Evolutionary conservation across 148 eudicot genomes (phyloP).

Genomic region (Chenopodium berlandieri): DNA sequence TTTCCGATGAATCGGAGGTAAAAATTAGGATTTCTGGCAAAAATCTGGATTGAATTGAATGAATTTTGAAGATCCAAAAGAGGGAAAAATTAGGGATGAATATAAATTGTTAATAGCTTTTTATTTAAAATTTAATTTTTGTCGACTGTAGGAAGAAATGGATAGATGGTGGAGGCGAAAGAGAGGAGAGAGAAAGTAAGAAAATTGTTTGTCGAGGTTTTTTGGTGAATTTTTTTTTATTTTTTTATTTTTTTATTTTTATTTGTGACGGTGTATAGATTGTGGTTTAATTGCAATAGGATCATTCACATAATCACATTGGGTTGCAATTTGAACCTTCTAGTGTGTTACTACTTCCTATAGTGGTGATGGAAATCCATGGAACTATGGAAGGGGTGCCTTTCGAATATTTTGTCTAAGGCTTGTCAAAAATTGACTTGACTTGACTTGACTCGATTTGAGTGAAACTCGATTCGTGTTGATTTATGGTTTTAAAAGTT

Average conservation of each 20-base stretch:
- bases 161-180: background rate
- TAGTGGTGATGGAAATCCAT: no score
- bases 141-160: background rate
- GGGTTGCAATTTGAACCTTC: background rate
- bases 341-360: no score
- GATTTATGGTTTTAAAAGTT: no score
- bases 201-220: background rate
- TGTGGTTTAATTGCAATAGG: background rate
- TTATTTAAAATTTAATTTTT: background rate
- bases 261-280: background rate
- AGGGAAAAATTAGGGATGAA: background rate
- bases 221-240: background rate
- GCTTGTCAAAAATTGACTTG: no score
- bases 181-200: slow-evolving; percentile 7
- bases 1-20: slow-evolving; percentile 4
- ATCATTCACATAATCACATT: background rate
- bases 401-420: no score
- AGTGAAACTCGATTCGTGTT: no score
- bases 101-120: background rate
- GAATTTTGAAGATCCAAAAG: slow-evolving; percentile 32
- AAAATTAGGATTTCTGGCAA: slow-evolving; percentile 12
- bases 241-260: background rate
- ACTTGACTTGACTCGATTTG: no score
- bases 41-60: slow-evolving; percentile 8
- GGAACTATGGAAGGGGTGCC: no score